These are phyloP conservation scores for Penicillium sp. DNA, from an alignment of 2,329 filamentous ascomycete genomes.

Conservation along the genomic window DNA sequence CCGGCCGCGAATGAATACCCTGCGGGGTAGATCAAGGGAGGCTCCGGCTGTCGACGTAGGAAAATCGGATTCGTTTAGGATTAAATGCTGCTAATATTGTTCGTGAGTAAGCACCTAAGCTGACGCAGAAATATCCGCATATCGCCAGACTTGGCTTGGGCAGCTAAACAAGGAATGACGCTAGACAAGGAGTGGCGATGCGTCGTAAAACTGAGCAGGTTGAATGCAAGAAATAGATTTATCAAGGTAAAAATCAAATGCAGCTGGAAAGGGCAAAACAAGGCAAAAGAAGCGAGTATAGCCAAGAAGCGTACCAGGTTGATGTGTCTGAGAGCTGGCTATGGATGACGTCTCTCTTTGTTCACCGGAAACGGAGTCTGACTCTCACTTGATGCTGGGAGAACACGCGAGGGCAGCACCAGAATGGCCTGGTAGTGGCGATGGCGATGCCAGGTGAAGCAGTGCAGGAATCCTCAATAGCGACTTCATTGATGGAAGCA, in stretches of 20 bases:
- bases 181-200: constrained; percentile 10
- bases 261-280: neutral
- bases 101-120: neutral
- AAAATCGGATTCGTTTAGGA: neutral
- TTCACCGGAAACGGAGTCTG: constrained; percentile 1
- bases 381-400: neutral
- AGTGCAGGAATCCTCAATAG: constrained; percentile 23
- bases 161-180: no score
- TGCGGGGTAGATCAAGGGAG: neutral
- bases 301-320: neutral
- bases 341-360: constrained; percentile 13
- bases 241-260: neutral
- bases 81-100: neutral
- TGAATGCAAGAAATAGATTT: no score
- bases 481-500: constrained; percentile 22
- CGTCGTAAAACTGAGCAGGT: constrained; percentile 11
- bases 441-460: constrained; percentile 4
- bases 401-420: neutral
- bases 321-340: neutral
- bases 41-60: no score
- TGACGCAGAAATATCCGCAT: neutral
- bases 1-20: neutral
- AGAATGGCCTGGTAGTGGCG: neutral
- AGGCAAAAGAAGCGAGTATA: neutral
- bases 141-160: neutral